These are phyloP conservation scores for Umbelopsis vinacea DNA, from an alignment of 192 early-diverging fungal genomes.

Conservation along the genomic window DNA sequence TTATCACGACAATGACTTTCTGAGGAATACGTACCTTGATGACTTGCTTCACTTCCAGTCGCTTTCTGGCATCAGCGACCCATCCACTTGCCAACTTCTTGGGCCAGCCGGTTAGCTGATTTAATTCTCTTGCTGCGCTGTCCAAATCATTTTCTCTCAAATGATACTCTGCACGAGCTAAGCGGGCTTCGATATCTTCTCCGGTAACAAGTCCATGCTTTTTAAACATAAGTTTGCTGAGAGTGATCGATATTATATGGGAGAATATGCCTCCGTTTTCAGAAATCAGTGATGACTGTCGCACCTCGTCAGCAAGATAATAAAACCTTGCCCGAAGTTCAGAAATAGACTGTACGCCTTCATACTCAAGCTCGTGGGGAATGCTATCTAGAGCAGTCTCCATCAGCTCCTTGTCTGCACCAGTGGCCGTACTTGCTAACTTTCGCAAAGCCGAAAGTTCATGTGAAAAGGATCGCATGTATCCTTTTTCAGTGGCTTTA, in stretches of 20 bases:
- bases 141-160: conserved; percentile 82
- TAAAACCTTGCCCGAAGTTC: conserved; percentile 76
- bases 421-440: conserved; percentile 48
- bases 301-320: conserved; percentile 69
- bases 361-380: conserved; percentile 57
- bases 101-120: conserved; percentile 92
- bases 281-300: conserved; percentile 82
- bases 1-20: background rate
- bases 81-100: conserved; percentile 87
- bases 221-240: conserved; percentile 80
- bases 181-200: conserved; percentile 82
- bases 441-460: conserved; percentile 70
- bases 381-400: conserved; percentile 67
- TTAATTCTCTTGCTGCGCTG: conserved; percentile 84
- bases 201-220: conserved; percentile 88
- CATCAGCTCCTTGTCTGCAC: conserved; percentile 49
- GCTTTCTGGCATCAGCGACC: conserved; percentile 76
- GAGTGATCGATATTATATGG: conserved; percentile 70
- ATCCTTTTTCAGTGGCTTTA: conserved; percentile 51
- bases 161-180: conserved; percentile 80
- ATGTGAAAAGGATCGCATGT: conserved; percentile 65
- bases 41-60: conserved; percentile 90
- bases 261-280: conserved; percentile 84
- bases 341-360: conserved; percentile 68
- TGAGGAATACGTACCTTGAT: conserved; percentile 60